Percentiles rank a stretch among this genome's conserved stretches.
These are phyloP conservation scores for Brassica nigra DNA, from an alignment of 345 rosid genomes.

Conservation along the genomic window DNA sequence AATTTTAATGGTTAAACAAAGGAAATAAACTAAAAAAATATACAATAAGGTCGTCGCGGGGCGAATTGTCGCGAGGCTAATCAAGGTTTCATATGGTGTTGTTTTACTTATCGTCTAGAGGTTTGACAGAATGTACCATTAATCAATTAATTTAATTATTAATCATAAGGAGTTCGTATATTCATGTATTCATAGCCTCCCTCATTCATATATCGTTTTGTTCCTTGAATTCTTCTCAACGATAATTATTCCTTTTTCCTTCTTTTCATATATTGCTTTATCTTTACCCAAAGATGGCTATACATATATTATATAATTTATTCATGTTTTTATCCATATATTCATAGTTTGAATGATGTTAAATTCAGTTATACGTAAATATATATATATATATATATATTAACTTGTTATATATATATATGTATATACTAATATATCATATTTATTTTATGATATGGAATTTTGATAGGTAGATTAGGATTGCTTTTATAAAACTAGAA, in stretches of 20 bases:
- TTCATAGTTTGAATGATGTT: background rate
- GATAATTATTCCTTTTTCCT: constrained; percentile 42
- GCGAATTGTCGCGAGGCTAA: constrained; percentile 60
- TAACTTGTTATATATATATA: background rate
- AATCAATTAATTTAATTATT: constrained; percentile 25
- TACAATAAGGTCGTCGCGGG: constrained; percentile 42
- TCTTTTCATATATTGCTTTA: constrained; percentile 31
- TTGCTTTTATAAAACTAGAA: constrained; percentile 23
- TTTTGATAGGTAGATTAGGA: constrained; percentile 30
- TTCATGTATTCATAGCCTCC: constrained; percentile 17
- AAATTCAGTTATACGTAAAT: background rate
- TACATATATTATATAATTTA: background rate
- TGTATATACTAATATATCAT: background rate
- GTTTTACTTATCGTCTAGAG: constrained; percentile 40
- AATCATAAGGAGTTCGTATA: constrained; percentile 23
- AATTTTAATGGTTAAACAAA: constrained; percentile 37
- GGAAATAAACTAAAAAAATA: constrained; percentile 28
- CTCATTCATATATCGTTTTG: constrained; percentile 41
- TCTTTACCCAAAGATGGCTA: constrained; percentile 12
- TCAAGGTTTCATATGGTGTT: constrained; percentile 49
- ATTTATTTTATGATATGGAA: background rate
- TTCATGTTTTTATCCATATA: background rate
- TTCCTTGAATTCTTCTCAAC: constrained; percentile 43
- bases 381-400: background rate
- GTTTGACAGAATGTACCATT: constrained; percentile 42